Evolutionary conservation across 768 basidiomycete species (phyloP).

Genomic region (Tephrocybe sp.): DNA sequence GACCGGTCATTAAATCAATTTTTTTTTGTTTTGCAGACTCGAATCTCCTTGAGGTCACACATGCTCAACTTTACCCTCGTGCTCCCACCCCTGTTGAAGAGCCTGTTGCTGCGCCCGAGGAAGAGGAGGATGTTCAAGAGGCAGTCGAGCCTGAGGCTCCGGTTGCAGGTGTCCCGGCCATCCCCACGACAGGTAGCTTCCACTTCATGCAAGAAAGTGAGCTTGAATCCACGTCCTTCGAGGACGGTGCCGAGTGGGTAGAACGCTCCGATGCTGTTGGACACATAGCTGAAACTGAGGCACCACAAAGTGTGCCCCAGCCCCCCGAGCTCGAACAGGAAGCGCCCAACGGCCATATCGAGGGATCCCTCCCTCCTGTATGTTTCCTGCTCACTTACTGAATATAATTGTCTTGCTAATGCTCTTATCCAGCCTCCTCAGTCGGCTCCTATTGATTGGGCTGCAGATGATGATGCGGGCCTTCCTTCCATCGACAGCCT

Average conservation of each 20-base stretch:
- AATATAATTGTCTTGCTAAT: not conserved
- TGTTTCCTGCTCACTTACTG: not conserved
- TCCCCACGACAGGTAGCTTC: slow-evolving; percentile 55
- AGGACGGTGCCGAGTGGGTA: slow-evolving; percentile 57
- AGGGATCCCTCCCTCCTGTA: slow-evolving; percentile 14
- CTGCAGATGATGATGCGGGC: slow-evolving; percentile 75
- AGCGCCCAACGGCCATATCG: slow-evolving; percentile 15
- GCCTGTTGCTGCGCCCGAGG: slow-evolving; percentile 24
- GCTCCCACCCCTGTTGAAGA: slow-evolving; percentile 39
- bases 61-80: slow-evolving; percentile 50
- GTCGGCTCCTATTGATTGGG: slow-evolving; percentile 70
- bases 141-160: slow-evolving; percentile 25
- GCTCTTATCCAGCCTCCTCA: slow-evolving; percentile 15
- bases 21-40: slow-evolving; percentile 43
- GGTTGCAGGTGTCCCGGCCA: slow-evolving; percentile 41
- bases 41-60: slow-evolving; percentile 58
- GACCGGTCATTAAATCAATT: slow-evolving; percentile 1
- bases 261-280: slow-evolving; percentile 44
- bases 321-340: slow-evolving; percentile 16
- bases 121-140: slow-evolving; percentile 9
- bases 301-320: slow-evolving; percentile 16
- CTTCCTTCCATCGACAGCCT: slow-evolving; percentile 77
- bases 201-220: slow-evolving; percentile 85
- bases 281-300: slow-evolving; percentile 22
- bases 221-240: slow-evolving; percentile 55